A percentile compares a stretch with the other conserved stretches of the same genome.
These are phyloP conservation scores for Pseudoperonospora humuli DNA, from an alignment of 352 stramenopile genomes.

Conservation along the genomic window DNA sequence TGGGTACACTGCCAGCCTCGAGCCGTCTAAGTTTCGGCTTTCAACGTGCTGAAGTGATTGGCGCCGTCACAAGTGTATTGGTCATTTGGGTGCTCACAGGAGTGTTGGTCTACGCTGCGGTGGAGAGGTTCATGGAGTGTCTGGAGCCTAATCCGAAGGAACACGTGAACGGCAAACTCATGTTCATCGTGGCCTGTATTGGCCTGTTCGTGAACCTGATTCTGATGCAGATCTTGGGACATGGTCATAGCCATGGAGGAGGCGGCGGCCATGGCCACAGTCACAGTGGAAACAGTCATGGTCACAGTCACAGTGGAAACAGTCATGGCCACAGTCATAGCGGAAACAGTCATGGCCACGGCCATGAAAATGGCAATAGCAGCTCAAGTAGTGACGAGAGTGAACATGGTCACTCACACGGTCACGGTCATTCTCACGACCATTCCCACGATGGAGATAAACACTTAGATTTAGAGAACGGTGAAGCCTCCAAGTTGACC, in stretches of 20 bases:
- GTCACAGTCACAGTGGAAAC: constrained; percentile 24
- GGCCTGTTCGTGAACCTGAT: constrained; percentile 95
- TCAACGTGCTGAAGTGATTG: constrained; percentile 91
- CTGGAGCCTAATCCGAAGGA: constrained; percentile 68
- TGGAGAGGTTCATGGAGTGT: constrained; percentile 82
- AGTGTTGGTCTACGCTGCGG: constrained; percentile 90
- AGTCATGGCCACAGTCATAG: constrained; percentile 30
- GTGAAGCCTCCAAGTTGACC: constrained; percentile 3
- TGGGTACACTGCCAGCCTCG: constrained; percentile 57
- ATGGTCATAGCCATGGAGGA: constrained; percentile 60
- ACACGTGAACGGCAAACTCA: constrained; percentile 92
- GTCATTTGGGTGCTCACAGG: constrained; percentile 92
- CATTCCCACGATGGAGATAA: constrained; percentile 22
- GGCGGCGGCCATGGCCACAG: constrained; percentile 30
- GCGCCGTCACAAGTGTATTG: constrained; percentile 89
- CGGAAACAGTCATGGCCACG: constrained; percentile 20
- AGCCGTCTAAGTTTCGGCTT: constrained; percentile 90
- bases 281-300: constrained; percentile 22
- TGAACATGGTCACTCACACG: constrained; percentile 17
- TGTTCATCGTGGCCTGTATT: constrained; percentile 94
- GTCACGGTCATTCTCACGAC: constrained; percentile 23
- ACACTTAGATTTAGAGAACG: constrained; percentile 26
- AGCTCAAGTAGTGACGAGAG: constrained; percentile 16
- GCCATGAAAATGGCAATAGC: constrained; percentile 13
- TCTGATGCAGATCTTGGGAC: constrained; percentile 90